phyloP scores from a whole-genome alignment of 1,139 yeast genomes.

The Kodamaea derodonti region DNA sequence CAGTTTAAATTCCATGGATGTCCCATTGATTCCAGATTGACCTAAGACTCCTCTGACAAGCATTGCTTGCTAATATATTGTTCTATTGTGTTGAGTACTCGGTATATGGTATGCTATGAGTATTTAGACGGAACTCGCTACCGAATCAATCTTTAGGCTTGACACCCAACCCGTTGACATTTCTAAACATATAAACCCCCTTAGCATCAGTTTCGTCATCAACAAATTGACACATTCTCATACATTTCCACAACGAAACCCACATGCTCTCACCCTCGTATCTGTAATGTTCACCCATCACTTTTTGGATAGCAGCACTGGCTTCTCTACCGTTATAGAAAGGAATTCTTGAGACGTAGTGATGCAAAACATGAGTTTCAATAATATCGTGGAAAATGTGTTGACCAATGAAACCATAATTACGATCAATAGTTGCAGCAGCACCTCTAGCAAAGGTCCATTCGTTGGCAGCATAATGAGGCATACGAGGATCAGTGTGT shows the following conservation, averaged over 20 bases:
- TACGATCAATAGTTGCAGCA: conserved; percentile 61
- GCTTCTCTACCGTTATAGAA: conserved; percentile 62
- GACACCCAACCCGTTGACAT: conserved; percentile 46
- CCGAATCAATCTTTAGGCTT: conserved; percentile 15
- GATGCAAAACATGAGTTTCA: conserved; percentile 63
- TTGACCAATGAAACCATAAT: conserved; percentile 57
- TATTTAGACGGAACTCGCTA: too few relatives aligned
- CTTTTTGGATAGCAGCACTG: conserved; percentile 53
- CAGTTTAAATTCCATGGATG: too few relatives aligned
- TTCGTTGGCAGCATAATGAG: conserved; percentile 53
- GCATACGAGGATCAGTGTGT: conserved; percentile 56
- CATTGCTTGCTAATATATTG: too few relatives aligned
- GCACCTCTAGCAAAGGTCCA: conserved; percentile 69
- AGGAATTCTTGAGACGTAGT: conserved; percentile 59
- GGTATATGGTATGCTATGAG: too few relatives aligned
- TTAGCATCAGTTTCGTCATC: conserved; percentile 44
- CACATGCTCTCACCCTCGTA: conserved; percentile 56
- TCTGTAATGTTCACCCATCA: conserved; percentile 57
- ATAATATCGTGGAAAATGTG: conserved; percentile 61
- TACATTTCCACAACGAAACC: conserved; percentile 52
- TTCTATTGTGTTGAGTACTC: too few relatives aligned
- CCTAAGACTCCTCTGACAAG: too few relatives aligned
- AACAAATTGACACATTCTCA: conserved; percentile 56
- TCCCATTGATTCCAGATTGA: too few relatives aligned
- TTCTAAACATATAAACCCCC: conserved; percentile 61